Evolutionary conservation across 2,329 filamentous ascomycete genomes (phyloP).

Genomic region (Beauveria varroae): DNA sequence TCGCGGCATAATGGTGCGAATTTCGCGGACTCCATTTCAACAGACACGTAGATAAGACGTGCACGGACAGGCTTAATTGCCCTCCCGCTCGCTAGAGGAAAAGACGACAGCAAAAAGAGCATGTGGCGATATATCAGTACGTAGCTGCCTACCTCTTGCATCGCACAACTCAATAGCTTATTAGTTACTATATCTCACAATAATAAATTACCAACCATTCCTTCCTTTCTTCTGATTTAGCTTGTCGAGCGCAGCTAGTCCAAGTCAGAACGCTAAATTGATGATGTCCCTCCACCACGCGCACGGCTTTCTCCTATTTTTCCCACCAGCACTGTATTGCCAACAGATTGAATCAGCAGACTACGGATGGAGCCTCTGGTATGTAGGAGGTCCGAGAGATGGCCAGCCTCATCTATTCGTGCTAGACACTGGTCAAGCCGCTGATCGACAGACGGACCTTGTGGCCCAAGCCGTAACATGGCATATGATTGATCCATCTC

Average conservation of each 20-base stretch:
- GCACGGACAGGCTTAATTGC: background rate
- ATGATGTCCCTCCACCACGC: background rate
- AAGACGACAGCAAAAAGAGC: background rate
- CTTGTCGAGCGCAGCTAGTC: background rate
- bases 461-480: background rate
- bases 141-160: too few relatives aligned
- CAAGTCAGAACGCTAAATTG: background rate
- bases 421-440: background rate
- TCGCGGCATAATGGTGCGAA: background rate
- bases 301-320: background rate
- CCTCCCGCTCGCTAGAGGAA: background rate
- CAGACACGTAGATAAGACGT: background rate
- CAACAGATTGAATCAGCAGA: background rate
- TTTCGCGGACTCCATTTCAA: background rate
- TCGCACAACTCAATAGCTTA: too few relatives aligned
- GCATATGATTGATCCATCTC: background rate
- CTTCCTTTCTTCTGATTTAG: background rate
- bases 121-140: too few relatives aligned
- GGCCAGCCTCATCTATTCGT: background rate
- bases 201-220: too few relatives aligned
- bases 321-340: background rate
- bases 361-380: background rate
- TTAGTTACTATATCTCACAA: too few relatives aligned
- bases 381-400: background rate
- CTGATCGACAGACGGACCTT: background rate